These are phyloP conservation scores for Macrolepiota albuminosa DNA, from an alignment of 768 basidiomycete genomes.

Conservation along the genomic window DNA sequence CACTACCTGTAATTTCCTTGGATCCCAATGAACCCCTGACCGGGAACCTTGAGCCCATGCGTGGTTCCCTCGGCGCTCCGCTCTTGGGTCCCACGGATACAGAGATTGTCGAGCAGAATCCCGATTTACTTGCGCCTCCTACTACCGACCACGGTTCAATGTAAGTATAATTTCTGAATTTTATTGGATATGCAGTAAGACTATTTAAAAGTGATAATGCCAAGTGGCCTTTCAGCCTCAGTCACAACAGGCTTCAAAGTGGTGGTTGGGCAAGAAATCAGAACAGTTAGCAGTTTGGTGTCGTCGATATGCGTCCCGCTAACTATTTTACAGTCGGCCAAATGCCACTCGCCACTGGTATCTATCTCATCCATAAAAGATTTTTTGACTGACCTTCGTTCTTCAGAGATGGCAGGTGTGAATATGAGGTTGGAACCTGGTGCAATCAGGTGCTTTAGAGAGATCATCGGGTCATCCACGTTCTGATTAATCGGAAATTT, in stretches of 20 bases:
- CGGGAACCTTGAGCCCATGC: conserved; percentile 27
- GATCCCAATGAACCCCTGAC: conserved; percentile 43
- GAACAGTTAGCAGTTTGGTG: conserved; percentile 32
- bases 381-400: neutral
- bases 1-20: conserved; percentile 34
- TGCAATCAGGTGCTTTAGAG: conserved; percentile 33
- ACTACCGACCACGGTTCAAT: conserved; percentile 39
- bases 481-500: neutral
- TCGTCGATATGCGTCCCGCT: neutral
- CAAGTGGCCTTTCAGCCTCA: conserved; percentile 55
- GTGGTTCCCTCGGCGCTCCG: conserved; percentile 34
- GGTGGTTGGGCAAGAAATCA: conserved; percentile 61
- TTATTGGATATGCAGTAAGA: neutral
- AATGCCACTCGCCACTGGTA: conserved; percentile 49
- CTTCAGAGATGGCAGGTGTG: conserved; percentile 39
- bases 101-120: conserved; percentile 37
- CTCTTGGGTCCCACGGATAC: conserved; percentile 39
- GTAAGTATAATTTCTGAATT: conserved; percentile 22
- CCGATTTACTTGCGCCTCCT: conserved; percentile 40
- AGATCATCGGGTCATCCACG: neutral
- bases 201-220: conserved; percentile 32
- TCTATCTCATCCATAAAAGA: neutral
- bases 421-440: conserved; percentile 50
- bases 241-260: conserved; percentile 50
- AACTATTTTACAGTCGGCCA: conserved; percentile 26